These are phyloP conservation scores for Saitoella complicata DNA, from an alignment of 805 yeast species.

Conservation along the genomic window DNA sequence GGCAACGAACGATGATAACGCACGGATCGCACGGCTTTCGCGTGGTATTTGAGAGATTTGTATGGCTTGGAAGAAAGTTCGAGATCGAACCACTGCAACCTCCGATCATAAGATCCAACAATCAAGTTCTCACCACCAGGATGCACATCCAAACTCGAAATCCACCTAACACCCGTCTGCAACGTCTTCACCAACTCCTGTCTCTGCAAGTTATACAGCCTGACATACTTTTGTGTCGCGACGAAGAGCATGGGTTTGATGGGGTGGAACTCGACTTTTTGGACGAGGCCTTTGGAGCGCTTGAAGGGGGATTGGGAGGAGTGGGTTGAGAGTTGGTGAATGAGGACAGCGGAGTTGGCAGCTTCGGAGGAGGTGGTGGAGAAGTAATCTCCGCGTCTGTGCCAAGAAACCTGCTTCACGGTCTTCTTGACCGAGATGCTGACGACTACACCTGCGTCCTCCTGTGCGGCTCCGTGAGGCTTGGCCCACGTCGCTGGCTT, in stretches of 20 bases:
- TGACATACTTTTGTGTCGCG: constrained; percentile 80
- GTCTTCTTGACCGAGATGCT: constrained; percentile 19
- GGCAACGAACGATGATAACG: constrained; percentile 81
- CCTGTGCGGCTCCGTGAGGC: too few species aligned
- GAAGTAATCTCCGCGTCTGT: constrained; percentile 90
- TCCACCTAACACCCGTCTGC: constrained; percentile 92
- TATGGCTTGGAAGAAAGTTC: constrained; percentile 81
- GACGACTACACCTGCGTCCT: too few species aligned
- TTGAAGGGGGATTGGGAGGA: constrained; percentile 89
- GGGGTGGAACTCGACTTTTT: constrained; percentile 96
- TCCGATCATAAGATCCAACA: constrained; percentile 84
- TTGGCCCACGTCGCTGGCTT: constrained; percentile 10
- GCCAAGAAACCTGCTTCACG: constrained; percentile 82
- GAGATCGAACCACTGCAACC: constrained; percentile 94
- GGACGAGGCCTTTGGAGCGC: constrained; percentile 80
- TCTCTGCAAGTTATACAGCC: constrained; percentile 77
- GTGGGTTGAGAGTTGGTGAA: constrained; percentile 90
- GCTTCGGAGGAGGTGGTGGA: constrained; percentile 94
- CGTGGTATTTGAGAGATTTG: constrained; percentile 88
- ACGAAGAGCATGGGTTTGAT: constrained; percentile 86
- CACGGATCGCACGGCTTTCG: constrained; percentile 80
- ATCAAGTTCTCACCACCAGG: constrained; percentile 86
- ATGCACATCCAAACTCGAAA: constrained; percentile 79
- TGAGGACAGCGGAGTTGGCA: constrained; percentile 72
- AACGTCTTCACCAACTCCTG: constrained; percentile 73